phyloP scores from a whole-genome alignment of 352 stramenopile genomes.

The Pythium grandisporangium region DNA sequence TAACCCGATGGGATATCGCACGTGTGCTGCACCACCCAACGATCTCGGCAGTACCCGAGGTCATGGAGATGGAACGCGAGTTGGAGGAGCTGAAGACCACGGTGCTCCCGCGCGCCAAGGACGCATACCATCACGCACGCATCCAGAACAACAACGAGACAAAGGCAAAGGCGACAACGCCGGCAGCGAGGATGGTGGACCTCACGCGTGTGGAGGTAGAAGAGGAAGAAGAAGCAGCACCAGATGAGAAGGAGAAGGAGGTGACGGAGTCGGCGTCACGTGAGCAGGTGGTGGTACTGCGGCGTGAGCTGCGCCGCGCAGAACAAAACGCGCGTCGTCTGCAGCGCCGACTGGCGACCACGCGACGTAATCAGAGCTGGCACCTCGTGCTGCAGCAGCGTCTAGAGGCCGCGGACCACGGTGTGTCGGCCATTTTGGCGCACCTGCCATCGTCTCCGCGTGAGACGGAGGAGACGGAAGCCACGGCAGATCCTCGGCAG shows the following conservation, averaged over 20 bases:
- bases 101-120: constrained; percentile 4
- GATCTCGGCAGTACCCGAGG: background rate
- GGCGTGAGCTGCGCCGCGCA: constrained; percentile 20
- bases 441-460: constrained; percentile 26
- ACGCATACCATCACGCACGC: background rate
- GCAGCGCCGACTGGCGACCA: constrained; percentile 26
- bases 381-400: constrained; percentile 39
- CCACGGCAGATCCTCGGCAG: constrained; percentile 2
- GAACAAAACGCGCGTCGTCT: constrained; percentile 13
- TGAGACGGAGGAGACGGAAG: constrained; percentile 12
- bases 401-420: constrained; percentile 31
- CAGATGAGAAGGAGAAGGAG: too few relatives aligned
- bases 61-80: constrained; percentile 4
- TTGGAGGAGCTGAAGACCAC: constrained; percentile 2
- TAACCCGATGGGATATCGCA: constrained; percentile 1
- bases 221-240: too few relatives aligned
- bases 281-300: background rate
- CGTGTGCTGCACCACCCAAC: constrained; percentile 1
- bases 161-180: background rate
- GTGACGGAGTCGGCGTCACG: too few relatives aligned
- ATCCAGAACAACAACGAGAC: background rate
- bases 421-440: constrained; percentile 30
- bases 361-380: constrained; percentile 21
- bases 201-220: too few relatives aligned
- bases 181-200: too few relatives aligned